Evolutionary conservation across 768 basidiomycete genomes (phyloP), one percentile per base, ranked within the genome.

Genomic region (Kwoniella europaea): DNA sequence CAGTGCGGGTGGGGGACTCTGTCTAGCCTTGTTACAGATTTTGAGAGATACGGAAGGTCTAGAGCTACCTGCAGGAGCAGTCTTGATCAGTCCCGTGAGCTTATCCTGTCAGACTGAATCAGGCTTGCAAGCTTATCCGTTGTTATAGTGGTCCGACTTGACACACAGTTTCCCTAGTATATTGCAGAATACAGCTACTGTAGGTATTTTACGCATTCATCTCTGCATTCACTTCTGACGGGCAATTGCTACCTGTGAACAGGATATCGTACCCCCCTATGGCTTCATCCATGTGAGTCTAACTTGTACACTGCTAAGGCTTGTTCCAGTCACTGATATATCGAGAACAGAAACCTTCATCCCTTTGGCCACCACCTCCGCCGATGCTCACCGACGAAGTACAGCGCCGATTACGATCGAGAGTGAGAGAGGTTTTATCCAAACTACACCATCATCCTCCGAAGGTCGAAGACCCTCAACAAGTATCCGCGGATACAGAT

Each of bases 101-200:
- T 35, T 9, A 46, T 16, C 50, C 10, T 20, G 2, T 59, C 29
- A 44, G 10, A 29, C 4, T 24, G 18, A 50, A 16, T 24, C 35
- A 35, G 35, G 35, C 35, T 42, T 10, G 46, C 24, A 16, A 35
- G 46, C 71, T 69, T 61, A 71, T 53, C 55, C 41, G 10, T 12
- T 54, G 12, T 43, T 10, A n/a, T 53, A 83, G 82, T 83, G 82
- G 82, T 77, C 78, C 13, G 92, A 93, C 83, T 84, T 98, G n/a
- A 95, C 93, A 0, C 97, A 98, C 82, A 94, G 92, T 0, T 98
- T 98, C 83, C 92, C 93, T 0, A 93, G 92, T 76, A 88, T 95
- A 57, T 88, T 92, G 77, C 85, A 86, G 50, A 98, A 98, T 81
- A 94, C 92, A 1, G 86, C 88, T 3, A 93, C 94, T 62, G 94